Evolutionary conservation across 2,329 filamentous ascomycete species (phyloP), one percentile per base, ranked within the genome.

Genomic region (Rosellinia necatrix): DNA sequence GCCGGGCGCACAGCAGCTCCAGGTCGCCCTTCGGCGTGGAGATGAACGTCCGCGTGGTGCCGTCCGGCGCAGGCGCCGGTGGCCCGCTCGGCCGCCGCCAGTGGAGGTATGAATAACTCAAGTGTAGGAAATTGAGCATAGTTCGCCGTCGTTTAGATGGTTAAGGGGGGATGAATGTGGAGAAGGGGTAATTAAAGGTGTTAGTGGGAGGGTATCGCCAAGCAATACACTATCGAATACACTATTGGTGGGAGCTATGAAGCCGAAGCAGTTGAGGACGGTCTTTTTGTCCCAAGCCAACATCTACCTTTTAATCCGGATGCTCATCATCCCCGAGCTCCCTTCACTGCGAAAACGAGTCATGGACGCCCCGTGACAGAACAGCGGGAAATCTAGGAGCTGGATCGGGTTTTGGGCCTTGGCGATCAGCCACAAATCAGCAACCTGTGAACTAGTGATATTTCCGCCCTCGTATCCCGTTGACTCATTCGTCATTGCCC

Each of bases 1-100:
- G 73, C 12, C 67, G 61, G n/a, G 75, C 75, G 53, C 71, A 73
- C 24, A 84, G 74, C 3, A 83, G 64, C 63, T 83, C 80, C n/a
- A 83, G 69, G 2, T 71, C 68, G 2, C 80, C 80, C 2, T 68
- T 69, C 3, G 74, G 65, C 0, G 79, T 81, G 15, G 69, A 58
- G 48, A 82, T 68, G 66, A 74, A 80, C 40, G 69, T 70, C 8
- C 78, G 74, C 51, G 73, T 71, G 42, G 83, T 72, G 5, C 73
- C 73, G 1, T 66, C 17, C 0, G 79, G 79, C 1, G 77, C 59
- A 3, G 68, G 17, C 3, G 61, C 63, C 2, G 66, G 63, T 21
- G 65, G 58, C 5, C 47, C 60, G 21, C 53, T 61, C 13, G 69
- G 71, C 6, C 56, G 59, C 1, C 65, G 66, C 66, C 68, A 74